These are phyloP conservation scores for Platanus orientalis DNA, from an alignment of 164 flowering plant genomes.

Conservation along the genomic window DNA sequence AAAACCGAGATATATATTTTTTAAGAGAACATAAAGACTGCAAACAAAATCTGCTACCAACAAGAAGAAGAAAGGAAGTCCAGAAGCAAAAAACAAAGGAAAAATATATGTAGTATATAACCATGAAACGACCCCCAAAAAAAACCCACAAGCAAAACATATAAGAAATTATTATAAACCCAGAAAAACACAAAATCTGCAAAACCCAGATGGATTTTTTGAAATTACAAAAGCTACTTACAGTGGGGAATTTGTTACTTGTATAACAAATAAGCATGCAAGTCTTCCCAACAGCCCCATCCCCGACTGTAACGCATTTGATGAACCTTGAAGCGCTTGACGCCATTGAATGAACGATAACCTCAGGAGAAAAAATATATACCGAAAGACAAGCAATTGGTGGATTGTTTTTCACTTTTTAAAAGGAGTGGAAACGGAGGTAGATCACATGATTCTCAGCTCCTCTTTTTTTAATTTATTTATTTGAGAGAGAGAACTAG, in stretches of 20 bases:
- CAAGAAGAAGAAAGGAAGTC: too few relatives aligned
- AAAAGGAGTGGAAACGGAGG: constrained; percentile 11
- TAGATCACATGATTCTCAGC: constrained; percentile 75
- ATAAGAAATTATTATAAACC: constrained; percentile 10
- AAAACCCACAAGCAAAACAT: constrained; percentile 7
- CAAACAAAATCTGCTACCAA: too few relatives aligned
- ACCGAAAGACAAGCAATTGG: neutral
- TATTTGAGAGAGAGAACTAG: too few relatives aligned
- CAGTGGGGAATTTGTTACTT: constrained; percentile 95
- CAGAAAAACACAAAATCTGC: constrained; percentile 3
- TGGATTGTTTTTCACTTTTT: constrained; percentile 4
- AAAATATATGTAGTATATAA: too few relatives aligned
- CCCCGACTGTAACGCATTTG: constrained; percentile 96
- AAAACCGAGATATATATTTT: neutral
- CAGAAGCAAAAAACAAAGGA: too few relatives aligned
- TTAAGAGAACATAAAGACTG: neutral
- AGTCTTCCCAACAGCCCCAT: constrained; percentile 97
- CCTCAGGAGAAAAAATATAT: neutral
- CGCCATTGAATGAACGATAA: constrained; percentile 45
- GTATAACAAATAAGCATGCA: constrained; percentile 97
- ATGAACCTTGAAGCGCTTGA: constrained; percentile 80
- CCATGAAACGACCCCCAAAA: too few relatives aligned
- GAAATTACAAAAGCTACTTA: constrained; percentile 22
- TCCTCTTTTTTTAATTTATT: constrained; percentile 25
- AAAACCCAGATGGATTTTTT: constrained; percentile 17